Conservation (phyloP, 1,284 basidiomycete genomes). For the Lentinus polychrous region DNA sequence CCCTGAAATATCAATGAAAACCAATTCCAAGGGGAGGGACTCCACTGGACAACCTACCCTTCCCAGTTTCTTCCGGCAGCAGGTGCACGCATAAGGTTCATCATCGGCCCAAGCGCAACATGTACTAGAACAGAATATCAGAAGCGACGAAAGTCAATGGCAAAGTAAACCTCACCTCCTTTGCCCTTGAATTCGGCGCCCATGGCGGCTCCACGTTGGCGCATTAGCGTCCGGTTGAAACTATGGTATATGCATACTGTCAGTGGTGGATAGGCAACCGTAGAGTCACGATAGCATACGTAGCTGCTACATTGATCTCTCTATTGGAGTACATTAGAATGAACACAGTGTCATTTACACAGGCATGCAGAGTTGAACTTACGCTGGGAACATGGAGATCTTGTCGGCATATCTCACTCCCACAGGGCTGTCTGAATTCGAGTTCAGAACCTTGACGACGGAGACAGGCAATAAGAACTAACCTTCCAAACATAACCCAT, state of each 20-base stretch:
- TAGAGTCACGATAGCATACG: no score
- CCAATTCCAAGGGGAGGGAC: neutral
- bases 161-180: constrained; percentile 46
- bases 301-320: constrained; percentile 67
- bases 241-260: constrained; percentile 21
- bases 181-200: constrained; percentile 67
- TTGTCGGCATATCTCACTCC: constrained; percentile 60
- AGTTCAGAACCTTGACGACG: neutral
- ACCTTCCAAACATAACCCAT: constrained; percentile 66
- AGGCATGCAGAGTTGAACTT: constrained; percentile 13
- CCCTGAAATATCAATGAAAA: constrained; percentile 24
- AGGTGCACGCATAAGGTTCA: constrained; percentile 54
- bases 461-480: neutral
- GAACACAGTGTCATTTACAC: neutral
- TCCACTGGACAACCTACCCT: constrained; percentile 29
- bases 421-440: constrained; percentile 39
- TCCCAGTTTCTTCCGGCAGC: constrained; percentile 73
- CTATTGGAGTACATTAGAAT: constrained; percentile 25
- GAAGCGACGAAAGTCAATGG: constrained; percentile 8
- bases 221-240: constrained; percentile 65
- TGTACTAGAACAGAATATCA: constrained; percentile 8
- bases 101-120: constrained; percentile 17
- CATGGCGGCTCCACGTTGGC: constrained; percentile 54
- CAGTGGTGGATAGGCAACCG: no score
- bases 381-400: constrained; percentile 67